These are phyloP conservation scores for Aureobasidium sp. DNA, from an alignment of 2,329 filamentous ascomycete genomes.

Conservation along the genomic window DNA sequence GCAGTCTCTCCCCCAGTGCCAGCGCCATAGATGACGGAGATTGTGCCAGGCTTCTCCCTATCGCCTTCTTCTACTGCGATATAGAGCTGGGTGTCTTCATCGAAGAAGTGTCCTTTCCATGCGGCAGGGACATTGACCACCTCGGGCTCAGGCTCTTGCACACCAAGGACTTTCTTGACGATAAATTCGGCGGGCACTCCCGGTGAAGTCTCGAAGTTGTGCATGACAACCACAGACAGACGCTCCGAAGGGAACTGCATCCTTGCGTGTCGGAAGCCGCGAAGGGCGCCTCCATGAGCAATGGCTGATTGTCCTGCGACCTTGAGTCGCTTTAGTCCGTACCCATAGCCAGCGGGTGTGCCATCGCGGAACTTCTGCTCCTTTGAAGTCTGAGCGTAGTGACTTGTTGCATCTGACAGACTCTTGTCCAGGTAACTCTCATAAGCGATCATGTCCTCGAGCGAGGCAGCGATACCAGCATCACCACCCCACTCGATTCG, in stretches of 20 bases:
- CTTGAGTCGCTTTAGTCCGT: slow-evolving; percentile 29
- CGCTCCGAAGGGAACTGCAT: slow-evolving; percentile 30
- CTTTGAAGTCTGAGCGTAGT: slow-evolving; percentile 29
- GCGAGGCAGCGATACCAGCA: slow-evolving; percentile 38
- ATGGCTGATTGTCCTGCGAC: slow-evolving; percentile 26
- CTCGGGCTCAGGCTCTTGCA: slow-evolving; percentile 19
- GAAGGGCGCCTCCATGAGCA: slow-evolving; percentile 38
- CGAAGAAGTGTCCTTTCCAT: slow-evolving; percentile 36
- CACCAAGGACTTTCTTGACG: slow-evolving; percentile 27
- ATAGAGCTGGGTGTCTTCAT: slow-evolving; percentile 31
- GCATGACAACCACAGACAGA: slow-evolving; percentile 35
- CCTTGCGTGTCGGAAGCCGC: slow-evolving; percentile 36
- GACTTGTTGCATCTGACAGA: slow-evolving; percentile 27
- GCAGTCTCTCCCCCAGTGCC: slow-evolving; percentile 22
- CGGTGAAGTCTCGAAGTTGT: slow-evolving; percentile 35
- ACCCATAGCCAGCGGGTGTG: slow-evolving; percentile 31
- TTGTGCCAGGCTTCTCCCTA: slow-evolving; percentile 21
- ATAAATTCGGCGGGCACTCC: slow-evolving; percentile 26
- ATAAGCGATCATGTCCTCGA: slow-evolving; percentile 42
- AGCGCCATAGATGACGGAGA: slow-evolving; percentile 28
- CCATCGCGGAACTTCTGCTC: slow-evolving; percentile 31
- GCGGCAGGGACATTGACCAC: slow-evolving; percentile 17
- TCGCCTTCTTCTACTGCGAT: slow-evolving; percentile 26
- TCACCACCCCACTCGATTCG: slow-evolving; percentile 43
- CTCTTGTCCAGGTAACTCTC: slow-evolving; percentile 35